Conservation (phyloP, 805 yeast species). For the Saccharomyces paradoxus region DNA sequence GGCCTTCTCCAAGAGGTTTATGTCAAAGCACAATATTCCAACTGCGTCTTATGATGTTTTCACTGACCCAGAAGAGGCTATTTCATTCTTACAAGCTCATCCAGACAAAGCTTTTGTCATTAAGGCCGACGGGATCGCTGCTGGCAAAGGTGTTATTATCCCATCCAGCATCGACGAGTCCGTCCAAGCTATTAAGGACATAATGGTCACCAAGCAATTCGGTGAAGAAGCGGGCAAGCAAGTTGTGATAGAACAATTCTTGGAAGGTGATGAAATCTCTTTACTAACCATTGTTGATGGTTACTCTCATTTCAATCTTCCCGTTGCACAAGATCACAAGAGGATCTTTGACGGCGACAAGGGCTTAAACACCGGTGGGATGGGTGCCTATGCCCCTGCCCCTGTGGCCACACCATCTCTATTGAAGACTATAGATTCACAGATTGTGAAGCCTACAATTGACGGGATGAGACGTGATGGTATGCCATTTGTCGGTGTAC, state of each 20-base stretch:
- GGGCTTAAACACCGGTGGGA: slow-evolving; percentile 97
- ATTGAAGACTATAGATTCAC: slow-evolving; percentile 57
- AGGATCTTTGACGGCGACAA: slow-evolving; percentile 87
- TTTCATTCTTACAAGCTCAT: slow-evolving; percentile 41
- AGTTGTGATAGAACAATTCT: slow-evolving; percentile 89
- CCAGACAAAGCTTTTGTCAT: slow-evolving; percentile 75
- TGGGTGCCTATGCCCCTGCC: slow-evolving; percentile 99
- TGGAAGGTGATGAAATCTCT: slow-evolving; percentile 95
- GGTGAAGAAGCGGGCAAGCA: slow-evolving; percentile 85
- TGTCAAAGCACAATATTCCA: slow-evolving; percentile 87
- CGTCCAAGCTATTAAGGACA: slow-evolving; percentile 66
- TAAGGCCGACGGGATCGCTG: slow-evolving; percentile 97
- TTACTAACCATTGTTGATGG: slow-evolving; percentile 91
- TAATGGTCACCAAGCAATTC: slow-evolving; percentile 83
- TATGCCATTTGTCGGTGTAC: slow-evolving; percentile 88
- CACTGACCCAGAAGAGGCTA: slow-evolving; percentile 67
- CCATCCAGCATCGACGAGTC: slow-evolving; percentile 85
- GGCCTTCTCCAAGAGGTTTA: slow-evolving; percentile 86
- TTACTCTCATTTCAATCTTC: slow-evolving; percentile 79
- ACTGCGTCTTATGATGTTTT: slow-evolving; percentile 88
- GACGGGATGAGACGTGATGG: slow-evolving; percentile 96
- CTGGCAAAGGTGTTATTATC: slow-evolving; percentile 95
- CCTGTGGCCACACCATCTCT: slow-evolving; percentile 82
- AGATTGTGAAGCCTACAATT: slow-evolving; percentile 83
- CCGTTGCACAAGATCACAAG: slow-evolving; percentile 98